phyloP scores from a whole-genome alignment of 257 asterid species.

The Solanum tacnaense region DNA sequence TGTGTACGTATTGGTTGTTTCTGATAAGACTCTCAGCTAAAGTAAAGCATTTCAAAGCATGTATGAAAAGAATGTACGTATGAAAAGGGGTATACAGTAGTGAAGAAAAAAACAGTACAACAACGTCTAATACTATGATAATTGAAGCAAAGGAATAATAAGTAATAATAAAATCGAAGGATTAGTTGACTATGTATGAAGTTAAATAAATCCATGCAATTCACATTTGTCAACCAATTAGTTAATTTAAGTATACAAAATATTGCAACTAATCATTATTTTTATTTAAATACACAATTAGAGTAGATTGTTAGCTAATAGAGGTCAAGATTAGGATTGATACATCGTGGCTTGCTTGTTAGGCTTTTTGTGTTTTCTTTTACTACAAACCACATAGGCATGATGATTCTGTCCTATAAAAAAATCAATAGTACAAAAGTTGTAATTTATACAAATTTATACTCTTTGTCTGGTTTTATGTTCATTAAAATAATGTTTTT shows the following conservation, averaged over 20 bases:
- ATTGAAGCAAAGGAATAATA: background rate
- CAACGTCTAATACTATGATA: background rate
- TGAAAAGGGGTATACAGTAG: background rate
- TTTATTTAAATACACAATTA: background rate
- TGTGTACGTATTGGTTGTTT: too few species aligned
- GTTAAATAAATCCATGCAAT: background rate
- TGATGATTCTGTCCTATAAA: background rate
- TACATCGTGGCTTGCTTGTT: background rate
- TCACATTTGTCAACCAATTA: background rate
- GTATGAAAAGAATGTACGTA: background rate
- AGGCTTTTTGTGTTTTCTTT: background rate
- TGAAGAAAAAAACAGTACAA: background rate
- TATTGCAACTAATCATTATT: background rate
- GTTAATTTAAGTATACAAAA: background rate
- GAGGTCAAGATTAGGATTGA: background rate
- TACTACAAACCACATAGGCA: background rate
- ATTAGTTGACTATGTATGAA: background rate
- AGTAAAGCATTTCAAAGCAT: background rate
- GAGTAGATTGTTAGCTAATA: background rate
- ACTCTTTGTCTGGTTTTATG: background rate
- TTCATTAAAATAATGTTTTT: background rate
- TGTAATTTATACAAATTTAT: background rate
- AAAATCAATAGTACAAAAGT: background rate
- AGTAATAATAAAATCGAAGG: background rate
- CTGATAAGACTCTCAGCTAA: background rate